These are phyloP conservation scores for Candida quercuum DNA, from an alignment of 805 yeast species.

Conservation along the genomic window DNA sequence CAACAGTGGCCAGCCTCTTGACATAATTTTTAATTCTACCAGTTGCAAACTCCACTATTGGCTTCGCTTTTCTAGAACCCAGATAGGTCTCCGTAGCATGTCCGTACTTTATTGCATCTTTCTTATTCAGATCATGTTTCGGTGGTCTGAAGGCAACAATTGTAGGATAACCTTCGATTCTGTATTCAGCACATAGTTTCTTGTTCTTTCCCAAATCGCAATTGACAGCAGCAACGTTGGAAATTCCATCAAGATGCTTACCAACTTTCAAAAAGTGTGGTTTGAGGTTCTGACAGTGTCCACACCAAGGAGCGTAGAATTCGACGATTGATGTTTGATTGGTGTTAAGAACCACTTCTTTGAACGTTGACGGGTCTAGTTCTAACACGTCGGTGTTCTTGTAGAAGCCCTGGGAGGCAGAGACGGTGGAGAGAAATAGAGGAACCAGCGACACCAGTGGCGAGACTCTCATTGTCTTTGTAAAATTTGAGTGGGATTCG, in stretches of 20 bases:
- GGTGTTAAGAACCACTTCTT: slow-evolving; percentile 57
- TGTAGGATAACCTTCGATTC: slow-evolving; percentile 80
- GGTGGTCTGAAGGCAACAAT: slow-evolving; percentile 80
- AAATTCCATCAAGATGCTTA: slow-evolving; percentile 46
- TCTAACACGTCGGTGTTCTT: slow-evolving; percentile 42
- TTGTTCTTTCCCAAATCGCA: slow-evolving; percentile 72
- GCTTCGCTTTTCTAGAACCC: slow-evolving; percentile 55
- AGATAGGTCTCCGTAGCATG: slow-evolving; percentile 54
- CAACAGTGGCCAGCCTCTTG: slow-evolving; percentile 37
- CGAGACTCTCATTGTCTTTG: too few species aligned
- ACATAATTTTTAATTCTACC: slow-evolving; percentile 64
- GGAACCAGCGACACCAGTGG: background rate
- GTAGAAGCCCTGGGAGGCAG: slow-evolving; percentile 5
- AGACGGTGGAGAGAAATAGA: background rate
- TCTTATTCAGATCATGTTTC: slow-evolving; percentile 35
- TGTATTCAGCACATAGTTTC: slow-evolving; percentile 59
- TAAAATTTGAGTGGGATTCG: too few species aligned
- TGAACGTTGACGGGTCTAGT: slow-evolving; percentile 52
- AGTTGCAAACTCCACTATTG: slow-evolving; percentile 48
- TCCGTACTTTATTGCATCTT: slow-evolving; percentile 16
- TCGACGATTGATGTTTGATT: slow-evolving; percentile 81
- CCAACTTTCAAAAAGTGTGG: slow-evolving; percentile 64
- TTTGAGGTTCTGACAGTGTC: slow-evolving; percentile 75
- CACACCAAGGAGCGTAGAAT: slow-evolving; percentile 98
- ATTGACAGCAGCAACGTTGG: slow-evolving; percentile 75